Evolutionary conservation across 2,329 filamentous ascomycete species (phyloP).

Genomic region (Hymenoscyphus repandus): DNA sequence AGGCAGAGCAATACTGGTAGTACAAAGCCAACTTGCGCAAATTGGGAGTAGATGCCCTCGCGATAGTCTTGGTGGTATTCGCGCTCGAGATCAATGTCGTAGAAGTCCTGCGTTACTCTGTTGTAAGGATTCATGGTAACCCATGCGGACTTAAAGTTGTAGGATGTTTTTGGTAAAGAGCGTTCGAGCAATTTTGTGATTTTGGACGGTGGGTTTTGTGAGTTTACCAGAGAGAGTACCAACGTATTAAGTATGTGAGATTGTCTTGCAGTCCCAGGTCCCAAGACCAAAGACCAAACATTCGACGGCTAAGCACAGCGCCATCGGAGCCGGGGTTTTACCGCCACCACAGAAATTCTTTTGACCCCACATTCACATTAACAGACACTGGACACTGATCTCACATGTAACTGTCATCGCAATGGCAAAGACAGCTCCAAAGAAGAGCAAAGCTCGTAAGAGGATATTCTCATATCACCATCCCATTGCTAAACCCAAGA

Average conservation of each 20-base stretch:
- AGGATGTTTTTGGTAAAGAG: not conserved
- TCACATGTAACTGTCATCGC: not conserved
- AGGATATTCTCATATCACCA: not conserved
- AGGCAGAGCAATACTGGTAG: constrained; percentile 24
- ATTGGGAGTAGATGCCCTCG: constrained; percentile 14
- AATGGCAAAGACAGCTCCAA: constrained; percentile 32
- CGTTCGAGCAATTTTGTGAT: not conserved
- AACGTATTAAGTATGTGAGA: no score
- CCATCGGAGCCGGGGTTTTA: no score
- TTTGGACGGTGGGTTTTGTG: no score
- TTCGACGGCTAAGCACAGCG: no score
- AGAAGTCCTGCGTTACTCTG: constrained; percentile 21
- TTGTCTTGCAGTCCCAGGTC: no score
- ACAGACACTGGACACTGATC: not conserved
- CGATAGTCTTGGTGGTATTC: constrained; percentile 32
- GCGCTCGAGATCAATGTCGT: constrained; percentile 25
- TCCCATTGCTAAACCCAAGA: constrained; percentile 6
- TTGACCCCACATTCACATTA: not conserved
- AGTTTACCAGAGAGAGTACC: no score
- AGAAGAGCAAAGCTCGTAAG: constrained; percentile 29
- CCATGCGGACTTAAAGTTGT: constrained; percentile 16
- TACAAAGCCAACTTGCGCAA: constrained; percentile 13
- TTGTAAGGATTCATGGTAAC: constrained; percentile 29
- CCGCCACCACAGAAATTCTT: no score
- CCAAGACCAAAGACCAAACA: no score